These are phyloP conservation scores for Pseudognaphalium luteoalbum DNA, from an alignment of 129 eudicot species.

Conservation along the genomic window DNA sequence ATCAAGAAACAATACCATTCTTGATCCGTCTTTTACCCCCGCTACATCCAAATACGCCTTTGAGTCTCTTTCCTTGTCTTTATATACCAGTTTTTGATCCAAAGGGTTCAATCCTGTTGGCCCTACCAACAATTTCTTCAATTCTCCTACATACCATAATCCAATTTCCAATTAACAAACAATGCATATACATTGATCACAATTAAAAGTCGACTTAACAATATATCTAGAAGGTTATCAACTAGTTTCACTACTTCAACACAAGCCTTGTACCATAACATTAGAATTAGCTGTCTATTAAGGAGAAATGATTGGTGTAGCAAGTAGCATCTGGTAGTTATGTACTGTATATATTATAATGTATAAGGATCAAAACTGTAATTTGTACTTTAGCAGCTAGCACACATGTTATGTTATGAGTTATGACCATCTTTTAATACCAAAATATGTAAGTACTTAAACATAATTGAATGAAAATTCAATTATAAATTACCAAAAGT, in stretches of 20 bases:
- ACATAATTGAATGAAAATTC: neutral
- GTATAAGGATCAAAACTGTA: neutral
- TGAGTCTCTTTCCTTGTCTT: slow-evolving; percentile 82
- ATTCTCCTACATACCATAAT: slow-evolving; percentile 56
- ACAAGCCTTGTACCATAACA: neutral
- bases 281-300: neutral
- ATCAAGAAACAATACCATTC: slow-evolving; percentile 62
- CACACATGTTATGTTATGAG: no score
- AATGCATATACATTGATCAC: neutral
- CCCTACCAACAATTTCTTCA: slow-evolving; percentile 78
- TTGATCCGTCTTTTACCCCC: slow-evolving; percentile 82
- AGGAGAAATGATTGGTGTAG: neutral
- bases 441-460: neutral
- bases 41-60: slow-evolving; percentile 64
- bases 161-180: neutral
- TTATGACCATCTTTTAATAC: no score
- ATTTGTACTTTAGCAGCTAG: no score
- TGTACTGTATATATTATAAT: neutral
- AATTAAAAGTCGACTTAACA: neutral
- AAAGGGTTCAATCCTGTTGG: slow-evolving; percentile 64
- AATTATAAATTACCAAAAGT: slow-evolving; percentile 63
- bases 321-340: neutral
- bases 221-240: neutral
- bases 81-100: slow-evolving; percentile 75
- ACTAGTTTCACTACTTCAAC: neutral